Evolutionary conservation across 768 basidiomycete species (phyloP).

Genomic region (Pleurotus tuoliensis): DNA sequence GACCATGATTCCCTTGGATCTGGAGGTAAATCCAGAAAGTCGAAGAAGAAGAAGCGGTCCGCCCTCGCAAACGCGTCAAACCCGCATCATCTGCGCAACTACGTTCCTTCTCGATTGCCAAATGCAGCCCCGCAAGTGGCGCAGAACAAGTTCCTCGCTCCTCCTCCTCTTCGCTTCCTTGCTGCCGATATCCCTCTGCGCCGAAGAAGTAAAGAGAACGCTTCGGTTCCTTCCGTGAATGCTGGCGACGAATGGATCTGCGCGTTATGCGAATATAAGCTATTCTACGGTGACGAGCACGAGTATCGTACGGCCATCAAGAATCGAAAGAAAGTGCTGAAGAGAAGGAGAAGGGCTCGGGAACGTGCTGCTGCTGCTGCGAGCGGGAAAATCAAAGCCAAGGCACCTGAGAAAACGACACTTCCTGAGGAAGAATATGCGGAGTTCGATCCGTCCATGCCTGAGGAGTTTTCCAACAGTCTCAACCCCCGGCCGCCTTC

Average conservation of each 20-base stretch:
- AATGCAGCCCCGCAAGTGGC: constrained; percentile 35
- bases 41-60: constrained; percentile 93
- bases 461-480: constrained; percentile 11
- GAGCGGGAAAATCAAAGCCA: constrained; percentile 25
- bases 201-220: constrained; percentile 18
- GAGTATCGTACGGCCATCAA: constrained; percentile 59
- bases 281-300: constrained; percentile 85
- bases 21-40: constrained; percentile 27
- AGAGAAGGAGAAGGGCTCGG: constrained; percentile 53
- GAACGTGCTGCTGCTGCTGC: constrained; percentile 48
- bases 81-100: constrained; percentile 93
- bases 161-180: constrained; percentile 63
- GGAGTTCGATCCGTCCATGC: constrained; percentile 17
- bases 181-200: constrained; percentile 61
- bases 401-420: constrained; percentile 17
- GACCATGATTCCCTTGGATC: constrained; percentile 27
- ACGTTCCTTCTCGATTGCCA: constrained; percentile 81
- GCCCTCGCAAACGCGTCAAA: constrained; percentile 91
- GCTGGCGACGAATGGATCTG: constrained; percentile 92
- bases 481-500: constrained; percentile 1
- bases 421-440: constrained; percentile 21
- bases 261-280: constrained; percentile 86
- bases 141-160: constrained; percentile 48
- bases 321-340: constrained; percentile 65
- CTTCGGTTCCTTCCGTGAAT: constrained; percentile 28